These are phyloP conservation scores for Pleodorina starrii DNA, from an alignment of 139 green algal genomes.

Conservation along the genomic window DNA sequence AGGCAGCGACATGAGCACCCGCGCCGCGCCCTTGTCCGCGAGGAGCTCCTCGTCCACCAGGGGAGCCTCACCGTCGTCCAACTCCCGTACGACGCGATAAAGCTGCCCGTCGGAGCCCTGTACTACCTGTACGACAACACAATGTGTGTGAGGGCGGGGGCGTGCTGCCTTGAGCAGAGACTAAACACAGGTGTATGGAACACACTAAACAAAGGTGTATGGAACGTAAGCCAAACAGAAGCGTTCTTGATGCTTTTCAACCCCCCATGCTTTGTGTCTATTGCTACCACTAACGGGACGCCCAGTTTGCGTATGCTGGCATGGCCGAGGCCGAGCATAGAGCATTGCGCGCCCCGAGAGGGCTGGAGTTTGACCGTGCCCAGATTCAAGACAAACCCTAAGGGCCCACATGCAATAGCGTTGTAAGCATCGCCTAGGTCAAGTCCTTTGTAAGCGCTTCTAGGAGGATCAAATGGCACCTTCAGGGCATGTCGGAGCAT, in stretches of 20 bases:
- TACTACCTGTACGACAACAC: constrained; percentile 17
- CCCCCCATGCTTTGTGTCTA: neutral
- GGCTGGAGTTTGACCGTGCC: too few species aligned
- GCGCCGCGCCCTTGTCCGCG: neutral
- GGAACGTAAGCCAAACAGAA: too few species aligned
- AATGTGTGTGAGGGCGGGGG: neutral
- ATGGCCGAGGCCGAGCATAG: too few species aligned
- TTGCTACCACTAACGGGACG: neutral
- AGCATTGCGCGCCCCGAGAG: too few species aligned
- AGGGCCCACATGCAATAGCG: too few species aligned
- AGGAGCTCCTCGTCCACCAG: neutral
- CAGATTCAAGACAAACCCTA: too few species aligned
- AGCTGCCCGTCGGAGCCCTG: constrained; percentile 38
- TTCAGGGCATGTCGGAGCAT: neutral
- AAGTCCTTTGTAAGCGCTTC: neutral
- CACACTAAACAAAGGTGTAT: neutral
- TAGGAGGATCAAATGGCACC: neutral
- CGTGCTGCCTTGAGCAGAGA: neutral
- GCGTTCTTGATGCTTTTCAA: neutral
- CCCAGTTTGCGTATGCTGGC: too few species aligned
- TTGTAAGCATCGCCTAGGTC: too few species aligned
- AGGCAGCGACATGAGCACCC: neutral
- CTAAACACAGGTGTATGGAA: neutral
- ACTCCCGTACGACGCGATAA: constrained; percentile 46
- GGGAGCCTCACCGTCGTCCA: constrained; percentile 10